Conservation (phyloP, 2,329 filamentous ascomycete species). For the Microdochium nivale region DNA sequence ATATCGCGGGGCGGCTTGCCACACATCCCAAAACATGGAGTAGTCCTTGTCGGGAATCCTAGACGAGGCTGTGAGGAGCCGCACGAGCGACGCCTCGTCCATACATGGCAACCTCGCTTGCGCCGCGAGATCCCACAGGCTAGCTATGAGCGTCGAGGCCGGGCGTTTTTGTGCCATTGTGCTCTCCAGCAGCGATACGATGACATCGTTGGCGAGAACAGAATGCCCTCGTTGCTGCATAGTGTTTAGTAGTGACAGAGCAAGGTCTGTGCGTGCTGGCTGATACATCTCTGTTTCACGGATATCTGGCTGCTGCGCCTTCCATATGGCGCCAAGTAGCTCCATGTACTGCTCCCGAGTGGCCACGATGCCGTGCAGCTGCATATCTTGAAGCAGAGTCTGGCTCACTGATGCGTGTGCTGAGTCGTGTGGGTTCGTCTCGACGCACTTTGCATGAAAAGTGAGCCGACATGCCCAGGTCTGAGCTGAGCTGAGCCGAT, state of each 20-base stretch:
- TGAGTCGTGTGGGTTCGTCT: conserved; percentile 1
- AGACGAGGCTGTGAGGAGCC: conserved; percentile 38
- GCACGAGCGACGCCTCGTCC: conserved; percentile 24
- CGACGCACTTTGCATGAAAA: conserved; percentile 12
- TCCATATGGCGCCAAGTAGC: conserved; percentile 18
- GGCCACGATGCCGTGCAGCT: conserved; percentile 25
- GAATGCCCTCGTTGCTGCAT: conserved; percentile 35
- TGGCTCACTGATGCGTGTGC: conserved; percentile 2
- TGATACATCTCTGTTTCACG: conserved; percentile 7
- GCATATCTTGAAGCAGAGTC: conserved; percentile 28
- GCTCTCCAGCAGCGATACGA: conserved; percentile 37
- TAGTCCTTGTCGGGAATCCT: conserved; percentile 38
- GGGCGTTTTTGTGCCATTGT: not conserved
- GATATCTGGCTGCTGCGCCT: conserved; percentile 17
- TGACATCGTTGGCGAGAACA: conserved; percentile 35
- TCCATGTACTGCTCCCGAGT: conserved; percentile 23
- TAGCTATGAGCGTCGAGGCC: conserved; percentile 23
- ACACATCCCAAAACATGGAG: conserved; percentile 47
- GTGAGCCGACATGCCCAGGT: conserved; percentile 25
- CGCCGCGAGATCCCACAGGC: conserved; percentile 35
- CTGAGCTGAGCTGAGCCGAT: conserved; percentile 8
- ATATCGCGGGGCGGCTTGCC: conserved; percentile 45
- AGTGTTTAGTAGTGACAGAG: conserved; percentile 33
- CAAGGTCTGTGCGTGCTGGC: conserved; percentile 24
- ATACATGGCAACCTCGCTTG: conserved; percentile 28